Base-by-base conservation (phyloP, 306 rosid genomes). In the barrel medic (Medicago truncatula) region DNA sequence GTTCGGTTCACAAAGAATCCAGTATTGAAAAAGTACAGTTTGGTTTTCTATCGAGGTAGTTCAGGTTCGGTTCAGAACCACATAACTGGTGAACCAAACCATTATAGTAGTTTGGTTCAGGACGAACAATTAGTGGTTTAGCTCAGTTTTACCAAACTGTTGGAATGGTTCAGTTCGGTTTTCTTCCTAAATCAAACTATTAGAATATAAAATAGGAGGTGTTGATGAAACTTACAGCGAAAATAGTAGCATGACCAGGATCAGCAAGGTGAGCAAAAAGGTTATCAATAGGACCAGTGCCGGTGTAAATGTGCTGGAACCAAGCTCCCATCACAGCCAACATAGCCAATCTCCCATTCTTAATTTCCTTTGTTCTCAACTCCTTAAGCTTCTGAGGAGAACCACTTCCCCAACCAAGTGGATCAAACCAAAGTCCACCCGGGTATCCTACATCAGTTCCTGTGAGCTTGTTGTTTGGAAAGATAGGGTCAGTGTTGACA, bases 251-350 rank as follows among this genome's bases (percentile, higher is more conserved):
- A 71, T 89, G 97, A 28, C 94, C 92, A 15, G 94, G 94, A 80
- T 89, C 94, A 7, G 97, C 88, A 71, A 89, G 97, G 80, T 89
- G 94, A 46, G 91, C 91, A 54, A 89, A 89, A 50, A 91, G 97
- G 86, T 91, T 91, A 71, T 91, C 92, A 15, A 91, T 89, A 17
- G 94, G 92, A 57, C 97, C 94, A 20, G 90, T 77, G 60, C 81
- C 81, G 1, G 81, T 77, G 75, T 77, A 77, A 7, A 77, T 67
- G 69, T 77, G 81, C 69, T 77, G 81, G 61, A 77, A 77, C 81
- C 81, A 77, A n/a, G 81, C 81, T 25, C 81, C 81, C 39, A 77
- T 67, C 14, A 77, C 81, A 68, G 81, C 81, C 61, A 77, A 43
- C 81, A 77, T 77, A 82, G 47, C 93, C 90, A 77, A 67, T 46